phyloP scores from a whole-genome alignment of 1,139 yeast species.

The Yamadazyma atlantica region DNA sequence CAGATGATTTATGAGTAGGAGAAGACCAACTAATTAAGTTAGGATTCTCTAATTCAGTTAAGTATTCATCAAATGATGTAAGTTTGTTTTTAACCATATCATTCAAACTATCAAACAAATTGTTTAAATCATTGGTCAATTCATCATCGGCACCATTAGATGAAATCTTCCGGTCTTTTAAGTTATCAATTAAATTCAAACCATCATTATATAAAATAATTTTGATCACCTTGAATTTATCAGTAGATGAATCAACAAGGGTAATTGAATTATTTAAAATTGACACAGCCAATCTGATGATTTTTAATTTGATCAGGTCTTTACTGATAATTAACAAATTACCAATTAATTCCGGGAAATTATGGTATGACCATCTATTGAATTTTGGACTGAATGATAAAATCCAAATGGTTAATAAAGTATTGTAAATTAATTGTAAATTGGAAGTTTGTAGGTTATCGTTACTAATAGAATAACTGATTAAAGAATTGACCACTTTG shows the following conservation, averaged over 20 bases:
- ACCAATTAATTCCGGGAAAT: conserved; percentile 61
- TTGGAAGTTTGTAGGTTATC: conserved; percentile 40
- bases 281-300: conserved; percentile 78
- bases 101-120: conserved; percentile 57
- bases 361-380: conserved; percentile 53
- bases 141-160: conserved; percentile 73
- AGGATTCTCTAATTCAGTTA: conserved; percentile 78
- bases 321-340: conserved; percentile 51
- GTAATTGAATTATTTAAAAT: conserved; percentile 62
- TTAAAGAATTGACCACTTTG: conserved; percentile 49
- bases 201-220: conserved; percentile 78
- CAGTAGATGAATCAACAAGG: conserved; percentile 26
- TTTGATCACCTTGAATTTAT: conserved; percentile 55
- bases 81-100: conserved; percentile 69
- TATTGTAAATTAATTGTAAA: conserved; percentile 82
- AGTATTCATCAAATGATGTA: conserved; percentile 91
- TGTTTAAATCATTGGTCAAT: conserved; percentile 67
- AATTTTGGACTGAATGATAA: conserved; percentile 68
- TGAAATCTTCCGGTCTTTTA: conserved; percentile 87
- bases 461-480: conserved; percentile 30
- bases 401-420: conserved; percentile 79
- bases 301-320: conserved; percentile 87
- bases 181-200: conserved; percentile 61
- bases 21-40: conserved; percentile 78
- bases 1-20: conserved; percentile 86